Evolutionary conservation across 768 basidiomycete species (phyloP).

Genomic region (Lactifluus rugatus): DNA sequence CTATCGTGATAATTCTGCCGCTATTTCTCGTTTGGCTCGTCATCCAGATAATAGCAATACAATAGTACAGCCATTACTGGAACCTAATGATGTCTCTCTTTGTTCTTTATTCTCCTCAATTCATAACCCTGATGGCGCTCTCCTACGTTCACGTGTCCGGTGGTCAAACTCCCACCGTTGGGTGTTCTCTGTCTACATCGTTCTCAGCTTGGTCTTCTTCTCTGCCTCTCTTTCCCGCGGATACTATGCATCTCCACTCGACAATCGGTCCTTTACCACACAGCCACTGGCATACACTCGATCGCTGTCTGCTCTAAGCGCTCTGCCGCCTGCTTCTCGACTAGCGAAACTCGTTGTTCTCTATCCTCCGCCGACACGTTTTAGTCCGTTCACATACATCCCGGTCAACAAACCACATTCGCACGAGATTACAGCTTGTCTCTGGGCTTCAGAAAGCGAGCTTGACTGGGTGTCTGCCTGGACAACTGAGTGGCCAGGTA

Average conservation of each 20-base stretch:
- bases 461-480: slow-evolving; percentile 31
- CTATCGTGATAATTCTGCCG: neutral
- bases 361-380: slow-evolving; percentile 18
- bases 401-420: slow-evolving; percentile 8
- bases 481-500: slow-evolving; percentile 38
- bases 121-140: neutral
- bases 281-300: neutral
- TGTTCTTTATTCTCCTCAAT: neutral
- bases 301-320: slow-evolving; percentile 4
- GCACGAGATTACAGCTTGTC: slow-evolving; percentile 35
- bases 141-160: neutral
- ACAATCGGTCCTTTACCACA: neutral
- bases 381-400: slow-evolving; percentile 20
- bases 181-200: slow-evolving; percentile 14
- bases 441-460: slow-evolving; percentile 35
- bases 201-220: slow-evolving; percentile 15
- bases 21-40: neutral
- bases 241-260: neutral
- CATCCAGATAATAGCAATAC: neutral
- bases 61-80: neutral
- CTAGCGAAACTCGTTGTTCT: slow-evolving; percentile 23
- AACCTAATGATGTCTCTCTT: neutral
- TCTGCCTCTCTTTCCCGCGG: slow-evolving; percentile 14
- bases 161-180: slow-evolving; percentile 6
- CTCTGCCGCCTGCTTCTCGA: neutral